Evolutionary conservation across 257 asterid genomes (phyloP).

Genomic region (Paraleonurus japonicus): DNA sequence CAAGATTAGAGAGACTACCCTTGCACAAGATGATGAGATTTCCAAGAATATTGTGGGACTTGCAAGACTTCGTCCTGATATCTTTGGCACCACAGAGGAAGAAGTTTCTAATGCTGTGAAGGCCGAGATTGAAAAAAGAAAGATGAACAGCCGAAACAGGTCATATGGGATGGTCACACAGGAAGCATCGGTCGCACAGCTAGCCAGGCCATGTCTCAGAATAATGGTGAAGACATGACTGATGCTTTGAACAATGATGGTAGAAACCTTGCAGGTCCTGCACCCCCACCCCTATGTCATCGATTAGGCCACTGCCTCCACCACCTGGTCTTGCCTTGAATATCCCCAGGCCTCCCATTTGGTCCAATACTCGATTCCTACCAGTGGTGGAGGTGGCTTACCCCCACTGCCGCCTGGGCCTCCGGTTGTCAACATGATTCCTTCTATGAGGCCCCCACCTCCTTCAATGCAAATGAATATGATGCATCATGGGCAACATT

Average conservation of each 20-base stretch:
- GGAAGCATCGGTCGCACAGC: constrained; percentile 95
- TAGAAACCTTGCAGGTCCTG: constrained; percentile 75
- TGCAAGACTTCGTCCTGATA: constrained; percentile 91
- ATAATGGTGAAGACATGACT: constrained; percentile 50
- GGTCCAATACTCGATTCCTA: constrained; percentile 54
- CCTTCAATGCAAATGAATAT: constrained; percentile 57
- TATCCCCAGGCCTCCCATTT: constrained; percentile 64
- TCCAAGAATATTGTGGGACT: constrained; percentile 92
- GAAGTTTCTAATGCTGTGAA: constrained; percentile 96
- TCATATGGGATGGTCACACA: constrained; percentile 96
- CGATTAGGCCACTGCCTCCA: constrained; percentile 80
- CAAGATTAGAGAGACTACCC: constrained; percentile 87
- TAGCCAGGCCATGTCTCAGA: constrained; percentile 88
- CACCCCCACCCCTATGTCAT: constrained; percentile 83
- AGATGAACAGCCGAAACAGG: constrained; percentile 95
- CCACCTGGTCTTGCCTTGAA: constrained; percentile 82
- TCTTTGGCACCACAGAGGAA: constrained; percentile 96
- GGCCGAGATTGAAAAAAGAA: constrained; percentile 92
- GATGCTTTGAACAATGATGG: constrained; percentile 51
- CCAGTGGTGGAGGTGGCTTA: constrained; percentile 38
- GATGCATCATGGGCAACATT: constrained; percentile 55
- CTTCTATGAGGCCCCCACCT: constrained; percentile 65
- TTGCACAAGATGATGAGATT: constrained; percentile 93
- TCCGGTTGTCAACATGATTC: constrained; percentile 57
- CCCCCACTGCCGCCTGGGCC: constrained; percentile 64